A percentile compares a stretch with the other conserved stretches of the same genome.
Conservation (phyloP, 2,329 filamentous ascomycete genomes). For the Hirsutella rhossiliensis region DNA sequence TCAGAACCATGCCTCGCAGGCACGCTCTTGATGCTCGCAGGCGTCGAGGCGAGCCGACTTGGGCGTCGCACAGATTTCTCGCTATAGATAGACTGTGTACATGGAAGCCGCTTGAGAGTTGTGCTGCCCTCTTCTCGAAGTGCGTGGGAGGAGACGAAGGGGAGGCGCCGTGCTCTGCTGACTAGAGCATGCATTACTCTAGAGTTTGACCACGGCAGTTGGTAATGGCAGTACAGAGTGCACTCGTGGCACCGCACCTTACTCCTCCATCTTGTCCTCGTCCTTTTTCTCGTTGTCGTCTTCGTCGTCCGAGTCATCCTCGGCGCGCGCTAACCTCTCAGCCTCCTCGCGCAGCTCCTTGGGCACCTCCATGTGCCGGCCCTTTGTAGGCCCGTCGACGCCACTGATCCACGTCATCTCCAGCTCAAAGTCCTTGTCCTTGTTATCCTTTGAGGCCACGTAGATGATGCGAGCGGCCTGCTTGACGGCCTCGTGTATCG, state of each 20-base stretch:
- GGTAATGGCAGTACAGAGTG: conserved; percentile 24
- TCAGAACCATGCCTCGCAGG: conserved; percentile 32
- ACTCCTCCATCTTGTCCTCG: conserved; percentile 85
- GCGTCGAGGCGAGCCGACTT: too few species aligned
- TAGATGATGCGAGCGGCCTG: conserved; percentile 96
- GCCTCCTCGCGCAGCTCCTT: conserved; percentile 85
- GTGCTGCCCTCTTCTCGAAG: too few species aligned
- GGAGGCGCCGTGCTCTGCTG: background rate
- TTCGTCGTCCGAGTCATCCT: conserved; percentile 77
- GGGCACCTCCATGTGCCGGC: conserved; percentile 85
- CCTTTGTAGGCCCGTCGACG: conserved; percentile 76
- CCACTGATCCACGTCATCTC: conserved; percentile 98
- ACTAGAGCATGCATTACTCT: conserved; percentile 20
- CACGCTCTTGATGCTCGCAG: conserved; percentile 9
- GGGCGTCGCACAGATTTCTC: too few species aligned
- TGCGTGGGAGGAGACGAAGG: background rate
- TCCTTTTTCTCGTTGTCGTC: conserved; percentile 53
- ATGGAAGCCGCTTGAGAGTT: too few species aligned
- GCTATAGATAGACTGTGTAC: too few species aligned
- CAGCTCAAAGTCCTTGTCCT: conserved; percentile 98
- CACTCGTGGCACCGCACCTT: conserved; percentile 16
- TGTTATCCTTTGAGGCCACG: conserved; percentile 95
- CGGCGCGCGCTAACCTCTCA: conserved; percentile 82
- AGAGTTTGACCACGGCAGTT: conserved; percentile 16
- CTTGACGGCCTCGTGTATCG: conserved; percentile 80